These are phyloP conservation scores for Phylloporus arenicola DNA, from an alignment of 768 basidiomycete species.

Conservation along the genomic window DNA sequence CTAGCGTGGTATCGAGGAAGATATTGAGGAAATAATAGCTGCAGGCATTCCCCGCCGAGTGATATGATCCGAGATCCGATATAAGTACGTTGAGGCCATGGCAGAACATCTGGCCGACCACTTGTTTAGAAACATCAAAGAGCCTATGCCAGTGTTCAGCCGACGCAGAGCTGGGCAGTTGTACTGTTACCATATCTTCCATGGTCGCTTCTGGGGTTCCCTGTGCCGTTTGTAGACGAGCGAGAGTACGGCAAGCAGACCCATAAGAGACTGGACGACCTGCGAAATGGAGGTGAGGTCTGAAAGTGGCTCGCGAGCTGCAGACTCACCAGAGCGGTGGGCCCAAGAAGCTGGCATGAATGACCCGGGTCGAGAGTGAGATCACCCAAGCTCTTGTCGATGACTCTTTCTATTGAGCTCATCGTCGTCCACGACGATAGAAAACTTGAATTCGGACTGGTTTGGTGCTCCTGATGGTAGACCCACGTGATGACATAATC, in stretches of 20 bases:
- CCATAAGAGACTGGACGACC: conserved; percentile 85
- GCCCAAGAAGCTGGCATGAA: conserved; percentile 43
- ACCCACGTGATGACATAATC: conserved; percentile 19
- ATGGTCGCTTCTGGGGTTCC: conserved; percentile 79
- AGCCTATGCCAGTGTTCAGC: conserved; percentile 45
- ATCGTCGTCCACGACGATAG: conserved; percentile 1
- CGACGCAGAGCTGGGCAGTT: background rate
- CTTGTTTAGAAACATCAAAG: conserved; percentile 92
- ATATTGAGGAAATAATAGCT: conserved; percentile 91
- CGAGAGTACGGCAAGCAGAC: conserved; percentile 82
- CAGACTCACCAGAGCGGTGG: conserved; percentile 39
- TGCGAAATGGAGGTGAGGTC: conserved; percentile 20
- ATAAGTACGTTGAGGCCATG: conserved; percentile 76
- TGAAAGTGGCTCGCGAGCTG: background rate
- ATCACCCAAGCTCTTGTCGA: conserved; percentile 16
- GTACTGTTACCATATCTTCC: conserved; percentile 79
- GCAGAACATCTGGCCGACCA: conserved; percentile 79
- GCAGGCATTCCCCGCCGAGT: conserved; percentile 77
- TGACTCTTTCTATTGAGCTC: conserved; percentile 7
- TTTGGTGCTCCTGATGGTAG: background rate
- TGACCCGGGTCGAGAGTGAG: conserved; percentile 39
- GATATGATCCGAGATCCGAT: conserved; percentile 68
- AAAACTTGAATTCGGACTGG: too few relatives aligned
- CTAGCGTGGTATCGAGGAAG: conserved; percentile 69
- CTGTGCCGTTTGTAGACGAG: conserved; percentile 84